A percentile compares a stretch with the other conserved stretches of the same genome.
Conservation (phyloP, 192 early-diverging fungal species). For the Podila epicladia region DNA sequence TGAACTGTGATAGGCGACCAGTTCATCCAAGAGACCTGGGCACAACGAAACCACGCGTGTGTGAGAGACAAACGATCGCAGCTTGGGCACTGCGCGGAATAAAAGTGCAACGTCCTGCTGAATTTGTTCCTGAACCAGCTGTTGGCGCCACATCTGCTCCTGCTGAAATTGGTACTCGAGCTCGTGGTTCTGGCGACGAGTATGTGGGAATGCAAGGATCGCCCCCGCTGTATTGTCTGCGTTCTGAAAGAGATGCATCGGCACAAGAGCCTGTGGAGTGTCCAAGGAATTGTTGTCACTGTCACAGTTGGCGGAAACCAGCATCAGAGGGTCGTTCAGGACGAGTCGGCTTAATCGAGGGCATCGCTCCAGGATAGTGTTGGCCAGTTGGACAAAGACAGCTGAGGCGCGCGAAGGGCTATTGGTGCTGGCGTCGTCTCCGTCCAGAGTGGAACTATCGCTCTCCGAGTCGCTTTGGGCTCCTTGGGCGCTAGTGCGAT, state of each 20-base stretch:
- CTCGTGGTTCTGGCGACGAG: too few species aligned
- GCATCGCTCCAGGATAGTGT: slow-evolving; percentile 17
- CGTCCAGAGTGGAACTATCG: slow-evolving; percentile 1
- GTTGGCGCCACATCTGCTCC: too few species aligned
- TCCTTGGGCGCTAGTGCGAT: background rate
- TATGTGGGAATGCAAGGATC: too few species aligned
- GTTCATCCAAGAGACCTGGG: slow-evolving; percentile 18
- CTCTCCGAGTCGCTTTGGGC: background rate
- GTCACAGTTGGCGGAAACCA: too few species aligned
- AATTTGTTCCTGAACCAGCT: too few species aligned
- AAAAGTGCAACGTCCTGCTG: too few species aligned
- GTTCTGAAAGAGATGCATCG: too few species aligned
- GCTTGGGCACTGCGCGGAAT: too few species aligned
- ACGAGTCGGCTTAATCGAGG: slow-evolving; percentile 19
- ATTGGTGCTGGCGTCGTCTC: slow-evolving; percentile 1
- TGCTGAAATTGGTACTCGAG: too few species aligned
- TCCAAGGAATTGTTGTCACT: too few species aligned
- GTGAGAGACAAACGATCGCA: slow-evolving; percentile 14
- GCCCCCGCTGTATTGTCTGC: too few species aligned
- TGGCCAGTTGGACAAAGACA: slow-evolving; percentile 18
- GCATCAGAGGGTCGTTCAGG: slow-evolving; percentile 20
- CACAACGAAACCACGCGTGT: slow-evolving; percentile 5
- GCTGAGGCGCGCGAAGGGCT: background rate
- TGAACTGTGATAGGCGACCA: slow-evolving; percentile 18
- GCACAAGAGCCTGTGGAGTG: too few species aligned